Base-by-base conservation (phyloP, 495 filamentous ascomycete species). In the Penicillium dipodomyicola region DNA sequence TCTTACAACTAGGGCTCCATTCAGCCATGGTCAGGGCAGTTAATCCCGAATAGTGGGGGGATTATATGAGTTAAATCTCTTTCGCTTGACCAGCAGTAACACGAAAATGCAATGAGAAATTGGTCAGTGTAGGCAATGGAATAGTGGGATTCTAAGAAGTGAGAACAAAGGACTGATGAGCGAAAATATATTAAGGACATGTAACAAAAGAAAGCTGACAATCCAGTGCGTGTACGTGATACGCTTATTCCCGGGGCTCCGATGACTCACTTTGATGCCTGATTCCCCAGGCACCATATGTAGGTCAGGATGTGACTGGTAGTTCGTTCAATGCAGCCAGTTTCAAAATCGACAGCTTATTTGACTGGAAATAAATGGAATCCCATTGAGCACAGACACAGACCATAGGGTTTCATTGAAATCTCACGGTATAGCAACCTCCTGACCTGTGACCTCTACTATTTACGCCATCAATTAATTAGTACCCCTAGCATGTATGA, bases 1-100 rank as follows among this genome's bases (percentile, higher is more conserved):
- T 57, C 70, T 33, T 63, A 75, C 72, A 75, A 43, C 43, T 65
- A 30, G 72, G 71, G 47, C 45, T 72, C 72, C 72, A 74, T 58
- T 68, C 60, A 8, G 62, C 58, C 65, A 69, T 71, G 42, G 39
- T 40, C 56, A 49, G 15, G 52, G 54, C 23, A 49, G 49, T 53
- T 56, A 52, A 35, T 47, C 56, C 54, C 55, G 29, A 11, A 44
- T 53, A 50, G 29, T 40, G 32, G 33, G 50, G 50, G 63, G 40
- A 46, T 37, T 15, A 15, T 37, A n/a, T 37, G 14, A 37, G 35
- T 39, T 17, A n/a, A 39, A n/a, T 17, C 6, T 39, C 15, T 39
- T 39, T n/a, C 15, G 35, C 17, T 39, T 17, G n/a, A 20, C 17
- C 9, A 30, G 14, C 32, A 37, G 20, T 37, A 37, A 20, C n/a